Percentiles rank a stretch among this genome's conserved stretches.
Conservation (phyloP, 2,329 filamentous ascomycete genomes). For the Cytospora leucostoma region DNA sequence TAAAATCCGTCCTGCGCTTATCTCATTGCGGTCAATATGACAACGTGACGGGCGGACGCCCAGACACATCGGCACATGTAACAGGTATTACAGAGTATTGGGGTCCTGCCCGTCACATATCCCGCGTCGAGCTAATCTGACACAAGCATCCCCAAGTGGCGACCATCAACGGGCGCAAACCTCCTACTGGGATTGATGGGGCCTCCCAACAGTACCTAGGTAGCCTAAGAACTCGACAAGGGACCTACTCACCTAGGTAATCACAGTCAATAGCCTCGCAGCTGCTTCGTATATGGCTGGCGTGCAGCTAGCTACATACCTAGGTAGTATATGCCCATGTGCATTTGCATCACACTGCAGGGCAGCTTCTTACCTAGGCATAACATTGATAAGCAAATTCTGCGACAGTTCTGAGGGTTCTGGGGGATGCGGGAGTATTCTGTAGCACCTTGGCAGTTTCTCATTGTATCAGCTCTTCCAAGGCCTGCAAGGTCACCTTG, state of each 20-base stretch:
- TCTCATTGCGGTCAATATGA: slow-evolving; percentile 5
- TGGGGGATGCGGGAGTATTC: not conserved
- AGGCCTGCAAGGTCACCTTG: not conserved
- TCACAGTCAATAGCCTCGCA: no score
- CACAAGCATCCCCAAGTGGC: not conserved
- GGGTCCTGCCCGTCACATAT: not conserved
- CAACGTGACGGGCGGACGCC: not conserved
- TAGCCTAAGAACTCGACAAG: no score
- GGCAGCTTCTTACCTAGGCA: not conserved
- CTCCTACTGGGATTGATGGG: not conserved
- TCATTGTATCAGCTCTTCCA: not conserved
- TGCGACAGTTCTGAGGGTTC: not conserved
- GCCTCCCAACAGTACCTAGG: not conserved
- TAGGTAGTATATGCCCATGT: not conserved
- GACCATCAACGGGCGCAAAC: no score
- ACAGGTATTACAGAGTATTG: not conserved
- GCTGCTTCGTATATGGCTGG: no score
- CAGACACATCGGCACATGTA: not conserved
- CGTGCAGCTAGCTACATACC: not conserved
- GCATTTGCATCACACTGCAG: not conserved
- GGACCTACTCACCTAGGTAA: no score
- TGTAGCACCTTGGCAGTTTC: not conserved
- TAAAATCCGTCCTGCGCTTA: slow-evolving; percentile 18
- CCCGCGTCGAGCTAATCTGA: not conserved
- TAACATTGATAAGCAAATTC: not conserved